A percentile compares a stretch with the other conserved stretches of the same genome.
Evolutionary conservation across 2,329 filamentous ascomycete species (phyloP).

Genomic region (Fragosphaeria purpurea): DNA sequence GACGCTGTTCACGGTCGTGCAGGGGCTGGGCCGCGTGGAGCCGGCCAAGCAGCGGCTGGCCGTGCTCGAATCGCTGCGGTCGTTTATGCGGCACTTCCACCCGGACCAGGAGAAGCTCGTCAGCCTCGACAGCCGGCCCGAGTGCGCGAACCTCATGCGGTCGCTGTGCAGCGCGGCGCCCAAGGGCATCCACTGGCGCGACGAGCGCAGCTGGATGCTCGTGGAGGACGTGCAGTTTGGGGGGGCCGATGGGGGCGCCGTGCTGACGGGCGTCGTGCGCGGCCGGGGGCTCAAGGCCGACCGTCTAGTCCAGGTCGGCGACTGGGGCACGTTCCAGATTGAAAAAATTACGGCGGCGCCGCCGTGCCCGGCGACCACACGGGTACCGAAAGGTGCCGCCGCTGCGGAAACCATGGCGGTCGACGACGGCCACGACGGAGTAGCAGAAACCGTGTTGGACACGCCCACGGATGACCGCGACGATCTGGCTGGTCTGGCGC

Average conservation of each 20-base stretch:
- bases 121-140: conserved; percentile 77
- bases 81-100: conserved; percentile 91
- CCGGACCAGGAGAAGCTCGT: conserved; percentile 85
- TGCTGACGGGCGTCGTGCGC: conserved; percentile 76
- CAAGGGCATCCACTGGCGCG: conserved; percentile 91
- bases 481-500: conserved; percentile 71
- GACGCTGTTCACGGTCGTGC: conserved; percentile 77
- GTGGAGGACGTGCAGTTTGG: conserved; percentile 73
- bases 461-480: conserved; percentile 70
- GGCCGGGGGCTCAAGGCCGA: conserved; percentile 84
- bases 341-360: conserved; percentile 78
- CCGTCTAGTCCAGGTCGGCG: conserved; percentile 78
- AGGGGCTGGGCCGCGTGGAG: conserved; percentile 68
- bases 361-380: conserved; percentile 49
- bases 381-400: conserved; percentile 26
- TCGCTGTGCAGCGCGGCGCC: conserved; percentile 86
- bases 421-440: conserved; percentile 39
- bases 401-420: conserved; percentile 52
- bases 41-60: conserved; percentile 68
- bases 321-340: conserved; percentile 90
- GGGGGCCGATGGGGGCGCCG: conserved; percentile 26
- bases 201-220: conserved; percentile 92
- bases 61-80: conserved; percentile 73
- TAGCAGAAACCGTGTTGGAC: conserved; percentile 47
- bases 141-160: conserved; percentile 82